These are phyloP conservation scores for Stachybotrys chartarum DNA, from an alignment of 2,329 filamentous ascomycete species.

Conservation along the genomic window DNA sequence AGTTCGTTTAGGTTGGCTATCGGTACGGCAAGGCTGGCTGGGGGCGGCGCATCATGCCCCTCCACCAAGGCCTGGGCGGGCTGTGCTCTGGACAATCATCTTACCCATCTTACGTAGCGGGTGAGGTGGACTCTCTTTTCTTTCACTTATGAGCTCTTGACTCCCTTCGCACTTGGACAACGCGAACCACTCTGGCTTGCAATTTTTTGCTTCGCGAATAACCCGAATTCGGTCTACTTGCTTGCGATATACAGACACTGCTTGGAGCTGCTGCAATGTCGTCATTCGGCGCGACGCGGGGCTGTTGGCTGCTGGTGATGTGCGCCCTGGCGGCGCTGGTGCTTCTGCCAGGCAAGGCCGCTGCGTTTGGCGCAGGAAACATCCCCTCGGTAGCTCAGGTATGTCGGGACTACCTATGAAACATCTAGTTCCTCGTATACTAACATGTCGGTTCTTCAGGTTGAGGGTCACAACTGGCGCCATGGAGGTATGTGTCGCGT, in stretches of 20 bases:
- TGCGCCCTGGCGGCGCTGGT: constrained; percentile 41
- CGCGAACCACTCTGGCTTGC: too few species aligned
- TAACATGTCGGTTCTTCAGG: constrained; percentile 23
- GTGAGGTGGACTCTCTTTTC: too few species aligned
- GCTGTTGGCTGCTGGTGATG: constrained; percentile 43
- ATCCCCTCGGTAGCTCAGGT: constrained; percentile 56
- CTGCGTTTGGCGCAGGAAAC: constrained; percentile 63
- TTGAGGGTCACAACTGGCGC: constrained; percentile 63
- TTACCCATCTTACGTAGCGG: too few species aligned
- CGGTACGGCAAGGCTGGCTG: too few species aligned
- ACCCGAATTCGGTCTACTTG: too few species aligned
- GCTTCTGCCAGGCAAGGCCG: constrained; percentile 48
- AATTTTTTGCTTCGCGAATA: too few species aligned
- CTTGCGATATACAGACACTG: too few species aligned
- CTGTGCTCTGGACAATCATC: too few species aligned
- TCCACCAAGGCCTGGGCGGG: neutral
- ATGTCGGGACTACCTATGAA: neutral
- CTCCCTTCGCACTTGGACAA: too few species aligned
- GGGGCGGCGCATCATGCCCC: neutral
- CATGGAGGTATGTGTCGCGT: constrained; percentile 46
- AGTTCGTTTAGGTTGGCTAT: neutral
- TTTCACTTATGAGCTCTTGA: too few species aligned
- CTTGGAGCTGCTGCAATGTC: constrained; percentile 30
- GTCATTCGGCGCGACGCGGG: constrained; percentile 37
- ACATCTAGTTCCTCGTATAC: neutral